Percentiles rank a stretch among this genome's conserved stretches.
Conservation (phyloP, 805 yeast genomes). For the Nematodospora valgi region DNA sequence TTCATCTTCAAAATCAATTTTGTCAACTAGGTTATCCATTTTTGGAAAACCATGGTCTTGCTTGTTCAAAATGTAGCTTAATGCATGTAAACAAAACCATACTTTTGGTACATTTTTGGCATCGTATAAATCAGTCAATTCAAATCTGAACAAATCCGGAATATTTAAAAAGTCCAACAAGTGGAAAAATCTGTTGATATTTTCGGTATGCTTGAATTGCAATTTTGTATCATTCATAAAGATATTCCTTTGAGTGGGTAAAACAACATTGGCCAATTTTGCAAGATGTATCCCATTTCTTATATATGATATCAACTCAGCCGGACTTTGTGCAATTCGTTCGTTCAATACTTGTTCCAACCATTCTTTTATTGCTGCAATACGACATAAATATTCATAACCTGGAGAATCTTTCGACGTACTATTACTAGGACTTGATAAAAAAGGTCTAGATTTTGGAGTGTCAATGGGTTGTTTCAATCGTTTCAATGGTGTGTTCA, state of each 20-base stretch:
- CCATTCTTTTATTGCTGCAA: constrained; percentile 81
- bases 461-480: constrained; percentile 7
- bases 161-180: constrained; percentile 67
- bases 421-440: constrained; percentile 27
- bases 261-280: constrained; percentile 65
- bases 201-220: constrained; percentile 89
- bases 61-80: constrained; percentile 67
- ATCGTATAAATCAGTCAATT: constrained; percentile 89
- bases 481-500: constrained; percentile 6
- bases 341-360: constrained; percentile 61
- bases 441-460: constrained; percentile 14
- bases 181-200: constrained; percentile 77
- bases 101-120: constrained; percentile 91
- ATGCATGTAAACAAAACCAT: constrained; percentile 87
- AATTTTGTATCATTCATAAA: constrained; percentile 55
- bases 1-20: constrained; percentile 58
- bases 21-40: constrained; percentile 61
- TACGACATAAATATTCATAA: constrained; percentile 78
- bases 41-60: constrained; percentile 52
- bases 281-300: constrained; percentile 87
- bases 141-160: constrained; percentile 88
- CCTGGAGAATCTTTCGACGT: constrained; percentile 34
- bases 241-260: constrained; percentile 57
- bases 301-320: constrained; percentile 60
- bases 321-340: constrained; percentile 49